Conservation (phyloP, 441 rosid genomes). For the Monsonia emarginata region DNA sequence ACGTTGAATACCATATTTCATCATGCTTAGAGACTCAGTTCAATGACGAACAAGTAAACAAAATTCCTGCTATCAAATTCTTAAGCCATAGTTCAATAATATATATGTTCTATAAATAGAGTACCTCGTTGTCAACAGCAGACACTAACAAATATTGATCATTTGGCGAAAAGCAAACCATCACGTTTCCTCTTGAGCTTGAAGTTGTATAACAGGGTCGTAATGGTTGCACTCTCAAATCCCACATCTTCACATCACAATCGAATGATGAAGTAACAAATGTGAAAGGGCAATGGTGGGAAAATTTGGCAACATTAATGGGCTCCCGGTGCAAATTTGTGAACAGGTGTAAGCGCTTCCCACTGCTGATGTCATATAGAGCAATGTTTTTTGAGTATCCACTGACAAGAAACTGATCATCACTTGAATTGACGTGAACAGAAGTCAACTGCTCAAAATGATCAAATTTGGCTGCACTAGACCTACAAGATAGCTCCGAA, state of each 20-base stretch:
- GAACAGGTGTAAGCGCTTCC: slow-evolving; percentile 27
- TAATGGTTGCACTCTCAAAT: slow-evolving; percentile 31
- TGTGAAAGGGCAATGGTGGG: slow-evolving; percentile 35
- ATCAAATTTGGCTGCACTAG: slow-evolving; percentile 19
- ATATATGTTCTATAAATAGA: not conserved
- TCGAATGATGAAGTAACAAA: slow-evolving; percentile 43
- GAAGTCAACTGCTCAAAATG: slow-evolving; percentile 41
- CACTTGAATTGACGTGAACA: slow-evolving; percentile 37
- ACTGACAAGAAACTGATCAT: slow-evolving; percentile 32
- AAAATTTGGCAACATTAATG: slow-evolving; percentile 39
- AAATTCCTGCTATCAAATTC: not conserved
- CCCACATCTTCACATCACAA: slow-evolving; percentile 41
- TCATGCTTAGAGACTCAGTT: not conserved
- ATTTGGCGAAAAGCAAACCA: slow-evolving; percentile 47
- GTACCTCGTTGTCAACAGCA: slow-evolving; percentile 42
- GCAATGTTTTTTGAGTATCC: slow-evolving; percentile 38
- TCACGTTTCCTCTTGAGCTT: slow-evolving; percentile 39
- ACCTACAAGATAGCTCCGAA: slow-evolving; percentile 16
- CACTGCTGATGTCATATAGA: slow-evolving; percentile 31
- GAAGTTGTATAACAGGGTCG: slow-evolving; percentile 35
- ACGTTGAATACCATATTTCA: slow-evolving; percentile 1
- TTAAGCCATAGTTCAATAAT: not conserved
- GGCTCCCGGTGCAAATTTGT: slow-evolving; percentile 34
- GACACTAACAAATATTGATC: slow-evolving; percentile 40
- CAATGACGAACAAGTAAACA: not conserved